Percentiles rank a stretch among this genome's conserved stretches.
These are phyloP conservation scores for Craspedostauros australis DNA, from an alignment of 108 stramenopile genomes.

Conservation along the genomic window DNA sequence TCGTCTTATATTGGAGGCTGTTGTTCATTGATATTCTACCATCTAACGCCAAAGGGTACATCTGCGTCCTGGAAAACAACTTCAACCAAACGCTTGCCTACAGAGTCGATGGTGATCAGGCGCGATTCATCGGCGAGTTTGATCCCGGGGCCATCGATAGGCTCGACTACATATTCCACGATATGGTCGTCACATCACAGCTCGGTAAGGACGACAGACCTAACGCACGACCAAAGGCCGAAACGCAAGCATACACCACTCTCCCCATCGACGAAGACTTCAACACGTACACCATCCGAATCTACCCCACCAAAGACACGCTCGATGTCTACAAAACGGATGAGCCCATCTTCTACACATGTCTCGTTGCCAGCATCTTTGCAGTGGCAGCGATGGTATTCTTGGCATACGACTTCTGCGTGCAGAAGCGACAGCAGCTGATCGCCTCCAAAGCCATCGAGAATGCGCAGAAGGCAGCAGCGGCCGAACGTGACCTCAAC, in stretches of 20 bases:
- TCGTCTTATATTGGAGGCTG: background rate
- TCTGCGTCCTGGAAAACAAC: background rate
- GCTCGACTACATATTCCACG: background rate
- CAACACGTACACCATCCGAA: constrained; percentile 5
- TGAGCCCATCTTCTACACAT: constrained; percentile 23
- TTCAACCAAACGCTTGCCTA: background rate
- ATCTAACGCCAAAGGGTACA: background rate
- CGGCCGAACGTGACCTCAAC: constrained; percentile 15
- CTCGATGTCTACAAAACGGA: constrained; percentile 28
- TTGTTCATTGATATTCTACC: background rate
- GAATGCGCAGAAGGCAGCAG: constrained; percentile 5
- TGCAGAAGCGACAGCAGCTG: background rate
- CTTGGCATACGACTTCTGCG: too few relatives aligned
- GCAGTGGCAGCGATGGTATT: too few relatives aligned
- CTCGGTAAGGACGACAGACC: background rate
- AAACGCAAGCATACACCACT: too few relatives aligned
- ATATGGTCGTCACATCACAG: background rate
- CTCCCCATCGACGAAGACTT: background rate
- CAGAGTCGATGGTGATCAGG: background rate
- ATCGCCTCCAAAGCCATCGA: constrained; percentile 10
- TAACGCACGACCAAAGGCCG: background rate
- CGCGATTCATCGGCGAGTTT: background rate
- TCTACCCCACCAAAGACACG: constrained; percentile 36
- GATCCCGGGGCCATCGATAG: too few relatives aligned
- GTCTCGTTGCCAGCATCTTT: too few relatives aligned